Percentiles rank a stretch among this genome's conserved stretches.
These are phyloP conservation scores for Bacterosira constricta DNA, from an alignment of 108 stramenopile genomes.

Conservation along the genomic window DNA sequence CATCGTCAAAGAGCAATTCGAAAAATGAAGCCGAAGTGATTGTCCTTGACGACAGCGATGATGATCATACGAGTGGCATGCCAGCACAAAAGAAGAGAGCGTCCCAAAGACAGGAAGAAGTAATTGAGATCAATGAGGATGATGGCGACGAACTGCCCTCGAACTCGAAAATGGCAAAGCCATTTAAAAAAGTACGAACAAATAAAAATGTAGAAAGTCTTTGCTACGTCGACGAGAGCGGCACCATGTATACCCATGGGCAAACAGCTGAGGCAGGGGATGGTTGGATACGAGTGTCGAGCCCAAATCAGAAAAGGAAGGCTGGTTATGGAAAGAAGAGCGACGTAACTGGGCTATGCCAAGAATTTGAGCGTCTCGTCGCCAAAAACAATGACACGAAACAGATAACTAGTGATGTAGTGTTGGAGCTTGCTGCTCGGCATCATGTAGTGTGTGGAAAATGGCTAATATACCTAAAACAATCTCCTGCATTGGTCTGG, in stretches of 20 bases:
- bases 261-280: not conserved
- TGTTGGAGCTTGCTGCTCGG: not conserved
- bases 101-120: no score
- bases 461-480: conserved; percentile 9
- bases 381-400: not conserved
- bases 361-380: not conserved
- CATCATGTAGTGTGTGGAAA: not conserved
- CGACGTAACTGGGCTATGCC: not conserved
- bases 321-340: not conserved
- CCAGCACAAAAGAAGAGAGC: not conserved
- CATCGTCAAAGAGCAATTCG: not conserved
- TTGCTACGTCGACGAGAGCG: not conserved
- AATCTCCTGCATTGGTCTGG: not conserved
- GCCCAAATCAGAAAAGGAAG: not conserved
- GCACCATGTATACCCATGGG: not conserved
- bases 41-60: not conserved
- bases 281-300: not conserved
- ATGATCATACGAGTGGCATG: not conserved
- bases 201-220: no score
- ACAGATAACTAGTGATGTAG: conserved; percentile 5
- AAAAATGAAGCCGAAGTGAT: not conserved
- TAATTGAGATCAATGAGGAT: no score
- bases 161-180: no score
- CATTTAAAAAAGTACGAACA: no score
- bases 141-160: no score